Conservation (phyloP, 495 filamentous ascomycete species). For the Neurospora intermedia region DNA sequence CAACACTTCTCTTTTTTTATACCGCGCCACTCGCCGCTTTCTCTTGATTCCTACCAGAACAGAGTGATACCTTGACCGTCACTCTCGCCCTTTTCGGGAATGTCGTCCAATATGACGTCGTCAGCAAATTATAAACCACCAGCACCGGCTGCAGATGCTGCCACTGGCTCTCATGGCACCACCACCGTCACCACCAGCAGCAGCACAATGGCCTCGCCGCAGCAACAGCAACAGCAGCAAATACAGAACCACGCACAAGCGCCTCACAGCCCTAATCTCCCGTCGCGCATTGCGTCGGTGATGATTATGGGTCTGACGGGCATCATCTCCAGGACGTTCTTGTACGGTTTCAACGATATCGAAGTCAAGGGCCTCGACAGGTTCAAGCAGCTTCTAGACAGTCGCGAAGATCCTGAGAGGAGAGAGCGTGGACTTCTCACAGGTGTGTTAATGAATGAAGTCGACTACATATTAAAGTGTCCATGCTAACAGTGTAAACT, state of each 20-base stretch:
- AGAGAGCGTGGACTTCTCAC: conserved; percentile 75
- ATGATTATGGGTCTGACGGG: conserved; percentile 43
- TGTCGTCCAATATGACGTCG: neutral
- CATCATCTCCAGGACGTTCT: conserved; percentile 29
- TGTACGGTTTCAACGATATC: conserved; percentile 41
- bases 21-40: neutral
- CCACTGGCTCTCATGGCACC: conserved; percentile 2
- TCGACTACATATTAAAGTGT: too few relatives aligned
- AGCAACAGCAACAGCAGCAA: neutral
- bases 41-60: neutral
- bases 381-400: conserved; percentile 70
- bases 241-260: neutral
- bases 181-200: neutral
- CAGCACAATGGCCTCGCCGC: neutral
- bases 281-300: conserved; percentile 43
- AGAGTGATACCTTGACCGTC: neutral
- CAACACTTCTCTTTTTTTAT: neutral
- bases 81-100: neutral
- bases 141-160: conserved; percentile 1
- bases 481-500: conserved; percentile 10
- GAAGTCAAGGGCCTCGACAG: conserved; percentile 60
- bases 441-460: conserved; percentile 37
- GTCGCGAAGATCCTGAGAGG: conserved; percentile 53
- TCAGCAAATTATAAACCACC: neutral
- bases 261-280: conserved; percentile 32